Evolutionary conservation across 2,329 filamentous ascomycete genomes (phyloP).

Genomic region (Colletotrichum tabaci): DNA sequence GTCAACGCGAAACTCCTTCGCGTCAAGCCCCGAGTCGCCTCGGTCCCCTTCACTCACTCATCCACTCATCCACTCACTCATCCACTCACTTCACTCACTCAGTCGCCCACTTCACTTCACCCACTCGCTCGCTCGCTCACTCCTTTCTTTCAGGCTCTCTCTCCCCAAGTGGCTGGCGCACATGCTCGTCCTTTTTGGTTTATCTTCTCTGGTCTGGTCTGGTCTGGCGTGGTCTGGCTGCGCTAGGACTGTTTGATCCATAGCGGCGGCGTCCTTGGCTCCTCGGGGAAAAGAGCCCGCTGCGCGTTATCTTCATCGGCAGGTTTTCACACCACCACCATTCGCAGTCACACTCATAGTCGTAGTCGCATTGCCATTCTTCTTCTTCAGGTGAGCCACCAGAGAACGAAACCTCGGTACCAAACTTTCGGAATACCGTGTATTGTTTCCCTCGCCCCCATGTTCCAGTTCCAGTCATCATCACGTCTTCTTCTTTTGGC

Average conservation of each 20-base stretch:
- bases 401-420: too few relatives aligned
- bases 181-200: background rate
- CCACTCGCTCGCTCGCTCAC: too few relatives aligned
- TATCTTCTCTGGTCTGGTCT: background rate
- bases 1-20: constrained; percentile 32
- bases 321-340: background rate
- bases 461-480: background rate
- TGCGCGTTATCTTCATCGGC: constrained; percentile 9
- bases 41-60: background rate
- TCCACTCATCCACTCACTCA: too few relatives aligned
- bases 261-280: constrained; percentile 11
- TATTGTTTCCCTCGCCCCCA: background rate
- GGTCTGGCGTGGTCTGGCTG: background rate
- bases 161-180: constrained; percentile 23
- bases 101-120: too few relatives aligned
- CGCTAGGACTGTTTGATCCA: constrained; percentile 18
- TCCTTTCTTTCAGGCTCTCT: background rate
- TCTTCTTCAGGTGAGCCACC: constrained; percentile 13
- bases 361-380: background rate
- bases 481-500: too few relatives aligned
- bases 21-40: background rate
- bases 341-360: too few relatives aligned
- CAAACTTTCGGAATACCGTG: background rate
- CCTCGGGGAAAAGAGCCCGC: constrained; percentile 27
- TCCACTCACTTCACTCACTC: too few relatives aligned